Evolutionary conservation across 2,329 filamentous ascomycete species (phyloP).

Genomic region (Talaromyces sp.): DNA sequence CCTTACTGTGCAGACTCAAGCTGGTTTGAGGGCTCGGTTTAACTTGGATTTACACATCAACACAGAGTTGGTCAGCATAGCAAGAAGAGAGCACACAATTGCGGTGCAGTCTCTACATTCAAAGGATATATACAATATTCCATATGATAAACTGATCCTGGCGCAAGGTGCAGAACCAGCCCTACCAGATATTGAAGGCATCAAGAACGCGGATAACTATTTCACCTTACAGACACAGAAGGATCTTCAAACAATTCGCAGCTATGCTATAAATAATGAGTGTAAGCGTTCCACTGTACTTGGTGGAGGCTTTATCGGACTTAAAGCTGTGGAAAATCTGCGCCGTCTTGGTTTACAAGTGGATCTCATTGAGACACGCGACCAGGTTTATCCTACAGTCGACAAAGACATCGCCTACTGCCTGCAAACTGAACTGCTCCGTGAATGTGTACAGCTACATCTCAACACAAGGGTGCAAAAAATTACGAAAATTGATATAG

Average conservation of each 20-base stretch:
- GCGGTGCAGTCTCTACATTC: background rate
- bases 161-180: slow-evolving; percentile 1
- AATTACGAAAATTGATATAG: background rate
- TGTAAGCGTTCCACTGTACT: background rate
- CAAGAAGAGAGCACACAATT: background rate
- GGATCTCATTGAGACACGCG: background rate
- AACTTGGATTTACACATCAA: slow-evolving; percentile 2
- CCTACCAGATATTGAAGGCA: background rate
- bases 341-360: slow-evolving; percentile 1
- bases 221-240: slow-evolving; percentile 1
- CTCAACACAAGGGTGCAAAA: background rate
- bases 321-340: background rate
- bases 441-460: background rate
- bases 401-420: slow-evolving; percentile 1
- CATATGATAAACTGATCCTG: slow-evolving; percentile 4
- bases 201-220: background rate
- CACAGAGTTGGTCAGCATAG: slow-evolving; percentile 2
- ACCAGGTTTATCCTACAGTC: background rate
- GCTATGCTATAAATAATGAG: background rate
- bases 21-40: slow-evolving; percentile 3
- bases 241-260: background rate
- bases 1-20: background rate
- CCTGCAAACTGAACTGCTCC: background rate
- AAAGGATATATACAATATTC: background rate
- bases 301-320: slow-evolving; percentile 1